Percentiles rank a stretch among this genome's conserved stretches.
These are phyloP conservation scores for Acmispon strigosus DNA, from an alignment of 306 rosid genomes.

Conservation along the genomic window DNA sequence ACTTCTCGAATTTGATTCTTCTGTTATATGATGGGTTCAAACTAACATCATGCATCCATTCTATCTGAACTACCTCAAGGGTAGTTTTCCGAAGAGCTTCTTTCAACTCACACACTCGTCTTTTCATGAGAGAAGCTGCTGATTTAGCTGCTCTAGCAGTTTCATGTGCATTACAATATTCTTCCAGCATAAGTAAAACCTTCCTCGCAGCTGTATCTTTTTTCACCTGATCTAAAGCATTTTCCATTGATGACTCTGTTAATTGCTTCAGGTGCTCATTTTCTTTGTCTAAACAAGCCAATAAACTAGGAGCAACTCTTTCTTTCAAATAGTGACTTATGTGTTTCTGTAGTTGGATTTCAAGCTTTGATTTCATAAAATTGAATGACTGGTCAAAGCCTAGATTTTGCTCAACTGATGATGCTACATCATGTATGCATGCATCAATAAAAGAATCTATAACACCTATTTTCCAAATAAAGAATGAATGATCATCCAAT, in stretches of 20 bases:
- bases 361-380: conserved; percentile 78
- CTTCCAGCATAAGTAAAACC: conserved; percentile 73
- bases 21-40: conserved; percentile 63
- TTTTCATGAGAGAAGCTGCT: conserved; percentile 71
- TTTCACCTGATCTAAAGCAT: conserved; percentile 42
- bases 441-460: conserved; percentile 85
- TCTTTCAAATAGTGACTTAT: conserved; percentile 62
- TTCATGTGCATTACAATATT: conserved; percentile 86
- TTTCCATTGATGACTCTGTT: conserved; percentile 50
- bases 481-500: conserved; percentile 62
- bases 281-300: conserved; percentile 71
- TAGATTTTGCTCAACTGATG: conserved; percentile 78
- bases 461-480: conserved; percentile 78
- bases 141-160: conserved; percentile 89
- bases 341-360: conserved; percentile 73
- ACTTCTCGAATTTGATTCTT: conserved; percentile 53
- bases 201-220: conserved; percentile 56
- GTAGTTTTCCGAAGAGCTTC: conserved; percentile 71
- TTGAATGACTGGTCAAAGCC: conserved; percentile 84
- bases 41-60: conserved; percentile 75
- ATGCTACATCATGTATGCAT: conserved; percentile 78
- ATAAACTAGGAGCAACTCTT: conserved; percentile 62
- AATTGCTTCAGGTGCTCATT: conserved; percentile 57
- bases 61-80: conserved; percentile 82
- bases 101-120: conserved; percentile 69